Evolutionary conservation across 2,329 filamentous ascomycete species (phyloP), one percentile per base, ranked within the genome.

Genomic region (Thielaviopsis ethacetica): DNA sequence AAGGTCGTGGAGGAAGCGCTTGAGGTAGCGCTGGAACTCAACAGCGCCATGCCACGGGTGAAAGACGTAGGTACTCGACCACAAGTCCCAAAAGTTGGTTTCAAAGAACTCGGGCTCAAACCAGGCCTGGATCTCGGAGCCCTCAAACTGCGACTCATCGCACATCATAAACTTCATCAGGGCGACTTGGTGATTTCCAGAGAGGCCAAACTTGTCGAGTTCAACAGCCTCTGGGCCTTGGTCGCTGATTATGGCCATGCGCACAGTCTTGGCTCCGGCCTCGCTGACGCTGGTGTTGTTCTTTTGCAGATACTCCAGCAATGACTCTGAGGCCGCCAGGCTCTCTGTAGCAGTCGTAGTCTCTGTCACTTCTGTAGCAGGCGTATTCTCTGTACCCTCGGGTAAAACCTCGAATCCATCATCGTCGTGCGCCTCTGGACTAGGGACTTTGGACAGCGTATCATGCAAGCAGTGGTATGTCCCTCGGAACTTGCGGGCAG

Each of bases 81-180:
- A 70, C 64, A 68, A 67, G 55, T 67, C 66, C 69, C 69, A 71
- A 57, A 71, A 71, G 55, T 69, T 69, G 27, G 66, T 69, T 56
- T 66, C 53, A 61, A 71, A 71, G 58, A 71, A 70, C 21, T 65
- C 65, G 15, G 56, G 54, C 24, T 61, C 58, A 50, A 63, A 63
- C 30, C 55, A 59, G 9, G 61, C 60, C 21, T 61, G 59, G 44
- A 67, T 64, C 54, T 67, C 64, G 51, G 69, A 68, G 24, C 63
- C 65, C 58, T 67, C 68, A 19, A 63, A 63, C 53, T 66, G 65
- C 12, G 66, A 56, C 59, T 64, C 62, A 27, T 64, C 62, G 62
- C 65, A 60, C 56, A 71, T 66, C 12, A 72, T 66, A 6, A 68
- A 62, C 5, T 65, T 64, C 54, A 71, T 66, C n/a, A 71, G 54